These are phyloP conservation scores for Abrus precatorius DNA, from an alignment of 306 rosid species.

Conservation along the genomic window DNA sequence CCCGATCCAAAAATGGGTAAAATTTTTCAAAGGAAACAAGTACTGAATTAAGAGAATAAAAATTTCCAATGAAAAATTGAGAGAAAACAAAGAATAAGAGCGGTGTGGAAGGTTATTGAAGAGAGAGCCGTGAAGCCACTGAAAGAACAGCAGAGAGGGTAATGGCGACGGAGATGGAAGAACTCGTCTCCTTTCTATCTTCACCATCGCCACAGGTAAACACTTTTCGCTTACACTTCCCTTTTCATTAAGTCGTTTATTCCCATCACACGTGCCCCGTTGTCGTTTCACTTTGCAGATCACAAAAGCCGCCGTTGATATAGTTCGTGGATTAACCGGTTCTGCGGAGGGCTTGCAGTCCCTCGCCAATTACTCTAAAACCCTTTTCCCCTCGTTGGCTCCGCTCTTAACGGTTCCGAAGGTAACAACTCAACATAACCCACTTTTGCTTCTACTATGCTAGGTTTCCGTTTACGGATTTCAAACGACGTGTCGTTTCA, in stretches of 20 bases:
- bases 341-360: constrained; percentile 87
- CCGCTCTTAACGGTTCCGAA: constrained; percentile 69
- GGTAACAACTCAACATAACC: constrained; percentile 36
- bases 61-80: too few relatives aligned
- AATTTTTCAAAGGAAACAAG: too few relatives aligned
- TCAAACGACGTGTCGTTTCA: constrained; percentile 43
- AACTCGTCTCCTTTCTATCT: constrained; percentile 76
- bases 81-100: not conserved
- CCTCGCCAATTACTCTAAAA: constrained; percentile 60
- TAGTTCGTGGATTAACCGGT: constrained; percentile 91
- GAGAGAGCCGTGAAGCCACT: not conserved
- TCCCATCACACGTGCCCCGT: not conserved
- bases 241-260: not conserved
- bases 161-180: constrained; percentile 94
- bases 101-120: not conserved
- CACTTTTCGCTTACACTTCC: not conserved
- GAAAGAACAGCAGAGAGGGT: not conserved
- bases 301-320: constrained; percentile 84
- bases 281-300: constrained; percentile 53
- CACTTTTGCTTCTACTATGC: not conserved
- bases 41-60: too few relatives aligned
- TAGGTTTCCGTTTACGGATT: not conserved
- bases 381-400: constrained; percentile 65
- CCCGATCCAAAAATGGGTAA: too few relatives aligned
- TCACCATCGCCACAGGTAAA: constrained; percentile 83